Evolutionary conservation across 1,139 yeast species (phyloP).

Genomic region (Yamadazyma conglobata): DNA sequence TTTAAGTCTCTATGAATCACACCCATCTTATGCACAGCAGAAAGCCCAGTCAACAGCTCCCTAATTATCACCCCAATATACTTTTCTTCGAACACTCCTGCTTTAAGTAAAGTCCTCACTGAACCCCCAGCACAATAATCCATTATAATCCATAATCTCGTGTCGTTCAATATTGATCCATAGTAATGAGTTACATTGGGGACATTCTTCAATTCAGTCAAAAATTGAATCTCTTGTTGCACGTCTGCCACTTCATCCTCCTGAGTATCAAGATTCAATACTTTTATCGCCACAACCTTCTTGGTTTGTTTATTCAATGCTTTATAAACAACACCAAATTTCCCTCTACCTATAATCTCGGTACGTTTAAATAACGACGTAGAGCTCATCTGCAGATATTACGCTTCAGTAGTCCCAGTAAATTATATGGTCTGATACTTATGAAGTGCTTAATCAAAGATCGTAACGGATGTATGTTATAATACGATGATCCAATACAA

Average conservation of each 20-base stretch:
- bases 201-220: constrained; percentile 74
- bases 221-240: constrained; percentile 86
- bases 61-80: constrained; percentile 79
- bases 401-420: too few relatives aligned
- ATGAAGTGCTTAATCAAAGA: too few relatives aligned
- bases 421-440: too few relatives aligned
- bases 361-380: constrained; percentile 39
- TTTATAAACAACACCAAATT: constrained; percentile 91
- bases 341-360: constrained; percentile 92
- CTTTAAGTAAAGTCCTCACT: constrained; percentile 76
- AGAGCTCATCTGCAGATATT: constrained; percentile 13
- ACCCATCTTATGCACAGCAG: constrained; percentile 81
- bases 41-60: constrained; percentile 74
- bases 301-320: constrained; percentile 65
- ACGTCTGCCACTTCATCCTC: constrained; percentile 95
- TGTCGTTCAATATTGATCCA: constrained; percentile 82
- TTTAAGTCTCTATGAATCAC: constrained; percentile 94
- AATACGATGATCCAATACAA: too few relatives aligned
- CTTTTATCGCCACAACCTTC: constrained; percentile 88
- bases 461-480: too few relatives aligned
- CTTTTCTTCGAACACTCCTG: constrained; percentile 85
- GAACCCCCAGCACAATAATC: constrained; percentile 98
- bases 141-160: constrained; percentile 96
- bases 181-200: constrained; percentile 93
- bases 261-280: constrained; percentile 84